phyloP scores from a whole-genome alignment of 192 early-diverging fungal species.

The Rhizoclosmatium sp. region DNA sequence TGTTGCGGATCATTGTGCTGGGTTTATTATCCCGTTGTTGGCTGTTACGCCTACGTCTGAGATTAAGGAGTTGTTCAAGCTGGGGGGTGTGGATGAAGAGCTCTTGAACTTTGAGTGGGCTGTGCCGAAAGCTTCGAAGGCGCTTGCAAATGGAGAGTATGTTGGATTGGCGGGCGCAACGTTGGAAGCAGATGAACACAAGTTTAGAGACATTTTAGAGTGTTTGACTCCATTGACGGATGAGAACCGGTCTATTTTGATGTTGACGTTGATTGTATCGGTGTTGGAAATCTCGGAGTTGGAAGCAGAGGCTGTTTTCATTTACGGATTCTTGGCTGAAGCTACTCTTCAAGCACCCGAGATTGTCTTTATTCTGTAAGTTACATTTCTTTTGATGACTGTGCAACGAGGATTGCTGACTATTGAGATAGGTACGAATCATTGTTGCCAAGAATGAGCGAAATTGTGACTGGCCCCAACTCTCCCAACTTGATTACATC shows the following conservation, averaged over 20 bases:
- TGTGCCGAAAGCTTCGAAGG: background rate
- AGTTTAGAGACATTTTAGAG: constrained; percentile 72
- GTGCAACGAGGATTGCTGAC: background rate
- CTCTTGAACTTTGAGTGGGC: constrained; percentile 33
- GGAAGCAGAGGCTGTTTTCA: constrained; percentile 74
- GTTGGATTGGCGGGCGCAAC: background rate
- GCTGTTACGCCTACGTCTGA: constrained; percentile 69
- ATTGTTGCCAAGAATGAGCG: constrained; percentile 76
- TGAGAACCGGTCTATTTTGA: constrained; percentile 62
- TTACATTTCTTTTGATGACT: constrained; percentile 34
- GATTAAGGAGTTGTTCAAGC: constrained; percentile 37
- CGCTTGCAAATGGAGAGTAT: background rate
- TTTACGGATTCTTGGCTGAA: constrained; percentile 82
- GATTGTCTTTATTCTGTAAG: constrained; percentile 77
- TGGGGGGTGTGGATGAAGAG: constrained; percentile 43
- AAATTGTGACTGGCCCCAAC: constrained; percentile 71
- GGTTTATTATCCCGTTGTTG: constrained; percentile 82
- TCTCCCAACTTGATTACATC: constrained; percentile 71
- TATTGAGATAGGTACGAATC: constrained; percentile 66
- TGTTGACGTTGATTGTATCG: constrained; percentile 72
- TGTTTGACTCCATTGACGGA: constrained; percentile 71
- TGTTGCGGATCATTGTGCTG: constrained; percentile 73
- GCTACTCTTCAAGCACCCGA: constrained; percentile 75
- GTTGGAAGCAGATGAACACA: constrained; percentile 31
- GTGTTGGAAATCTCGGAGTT: constrained; percentile 77